Percentiles rank a stretch among this genome's conserved stretches.
Evolutionary conservation across 2,329 filamentous ascomycete species (phyloP).

Genomic region (Arthrobotrys sphaeroides): DNA sequence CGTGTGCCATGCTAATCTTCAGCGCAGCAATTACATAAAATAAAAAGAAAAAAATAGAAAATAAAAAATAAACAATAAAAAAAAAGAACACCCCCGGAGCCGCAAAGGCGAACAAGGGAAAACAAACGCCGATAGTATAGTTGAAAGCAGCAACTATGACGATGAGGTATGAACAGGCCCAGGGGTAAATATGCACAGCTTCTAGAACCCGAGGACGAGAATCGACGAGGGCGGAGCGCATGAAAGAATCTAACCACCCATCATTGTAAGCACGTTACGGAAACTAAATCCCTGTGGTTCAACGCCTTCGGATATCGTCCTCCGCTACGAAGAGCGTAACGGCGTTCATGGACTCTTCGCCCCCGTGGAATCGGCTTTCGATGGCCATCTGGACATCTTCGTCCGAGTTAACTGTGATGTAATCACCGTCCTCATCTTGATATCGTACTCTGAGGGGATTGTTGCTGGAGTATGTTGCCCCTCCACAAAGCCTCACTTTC

Average conservation of each 20-base stretch:
- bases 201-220: constrained; percentile 10
- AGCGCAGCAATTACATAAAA: constrained; percentile 22
- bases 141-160: constrained; percentile 4
- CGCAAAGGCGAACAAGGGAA: background rate
- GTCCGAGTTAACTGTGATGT: constrained; percentile 90
- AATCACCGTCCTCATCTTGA: constrained; percentile 89
- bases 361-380: constrained; percentile 54
- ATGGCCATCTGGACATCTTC: constrained; percentile 97
- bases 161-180: constrained; percentile 11
- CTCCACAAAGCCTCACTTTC: constrained; percentile 75
- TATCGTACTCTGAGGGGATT: constrained; percentile 81
- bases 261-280: background rate
- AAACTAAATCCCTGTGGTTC: background rate
- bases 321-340: constrained; percentile 51
- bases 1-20: constrained; percentile 17
- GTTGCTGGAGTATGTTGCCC: constrained; percentile 85
- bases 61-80: too few species aligned
- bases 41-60: too few species aligned
- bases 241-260: constrained; percentile 1
- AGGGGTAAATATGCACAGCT: constrained; percentile 7
- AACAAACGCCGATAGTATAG: constrained; percentile 10
- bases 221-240: background rate
- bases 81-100: too few species aligned
- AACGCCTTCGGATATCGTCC: background rate
- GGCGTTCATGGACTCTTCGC: constrained; percentile 44